These are phyloP conservation scores for Ogataea henricii DNA, from an alignment of 805 yeast genomes.

Conservation along the genomic window DNA sequence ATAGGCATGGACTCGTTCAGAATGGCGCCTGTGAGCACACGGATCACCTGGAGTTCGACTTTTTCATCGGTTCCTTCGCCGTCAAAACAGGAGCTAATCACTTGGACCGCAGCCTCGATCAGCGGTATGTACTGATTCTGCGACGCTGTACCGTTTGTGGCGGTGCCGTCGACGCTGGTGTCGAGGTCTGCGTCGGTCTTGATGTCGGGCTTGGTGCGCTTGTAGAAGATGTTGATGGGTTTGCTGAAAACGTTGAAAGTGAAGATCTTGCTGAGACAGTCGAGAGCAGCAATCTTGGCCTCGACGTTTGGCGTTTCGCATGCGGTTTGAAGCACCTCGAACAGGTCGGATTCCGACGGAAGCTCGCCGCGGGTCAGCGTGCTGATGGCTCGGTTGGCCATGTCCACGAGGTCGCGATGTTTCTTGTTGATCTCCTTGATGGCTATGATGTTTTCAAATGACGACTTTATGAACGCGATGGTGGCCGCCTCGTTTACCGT, in stretches of 20 bases:
- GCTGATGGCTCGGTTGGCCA: conserved; percentile 44
- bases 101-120: conserved; percentile 81
- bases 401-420: conserved; percentile 41
- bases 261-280: conserved; percentile 82
- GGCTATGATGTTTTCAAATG: conserved; percentile 34
- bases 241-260: conserved; percentile 79
- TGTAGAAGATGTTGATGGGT: conserved; percentile 49
- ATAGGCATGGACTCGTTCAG: conserved; percentile 78
- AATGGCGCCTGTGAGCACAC: conserved; percentile 88
- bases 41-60: conserved; percentile 88
- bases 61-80: conserved; percentile 91
- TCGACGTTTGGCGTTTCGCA: conserved; percentile 70
- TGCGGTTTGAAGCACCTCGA: conserved; percentile 75
- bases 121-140: conserved; percentile 47
- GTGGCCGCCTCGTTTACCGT: conserved; percentile 31
- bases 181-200: conserved; percentile 42
- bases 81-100: conserved; percentile 80
- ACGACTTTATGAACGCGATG: conserved; percentile 35
- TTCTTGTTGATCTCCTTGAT: conserved; percentile 42
- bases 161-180: conserved; percentile 46
- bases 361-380: conserved; percentile 41
- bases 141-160: conserved; percentile 1
- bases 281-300: conserved; percentile 73
- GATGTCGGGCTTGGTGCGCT: conserved; percentile 25
- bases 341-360: conserved; percentile 54